Base-by-base conservation (phyloP, 2,329 filamentous ascomycete genomes). In the Aspergillus costaricaensis region DNA sequence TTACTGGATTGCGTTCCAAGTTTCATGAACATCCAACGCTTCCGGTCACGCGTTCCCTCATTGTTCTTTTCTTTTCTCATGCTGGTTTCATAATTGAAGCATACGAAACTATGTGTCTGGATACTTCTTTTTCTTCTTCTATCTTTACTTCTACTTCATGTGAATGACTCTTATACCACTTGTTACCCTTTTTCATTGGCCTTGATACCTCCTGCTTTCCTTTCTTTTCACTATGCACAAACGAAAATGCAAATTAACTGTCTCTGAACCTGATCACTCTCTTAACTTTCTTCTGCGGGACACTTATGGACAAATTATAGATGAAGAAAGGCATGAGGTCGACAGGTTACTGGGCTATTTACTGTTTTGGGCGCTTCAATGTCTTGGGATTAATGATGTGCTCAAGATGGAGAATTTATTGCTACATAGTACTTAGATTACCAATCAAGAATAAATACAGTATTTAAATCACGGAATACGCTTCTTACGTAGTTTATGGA, bases 151-250 rank as follows among this genome's bases (percentile, higher is more conserved):
- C n/a, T 27, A 27, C 38, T 64, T 57, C 58, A 54, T 62, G 52
- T 55, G 49, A 63, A 58, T 57, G 56, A 38, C 56, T 58, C 41
- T 59, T 58, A 25, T 30, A 55, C 47, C 47, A 14, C n/a, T 54
- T 30, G 47, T 36, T 36, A 52, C 25, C 6, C n/a, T 8, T 50
- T 15, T 49, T 27, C 6, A 17, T 56, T 32, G 32, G 32, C 10
- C 43, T 38, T 36, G 48, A 43, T 32, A 23, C 25, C 25, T 58
- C 10, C 15, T 39, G 32, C 36, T 5, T 12, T 60, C 32, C 25
- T 32, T 19, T 51, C 17, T 12, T 39, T n/a, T 55, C 39, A n/a
- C 47, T 27, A 12, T 44, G 19, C 27, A 32, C 23, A 32, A 55
- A 36, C 44, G 32, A 32, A 27, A 32, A 30, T 50, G 27, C 32